Conservation (phyloP, 805 yeast genomes). For the Candida golubevii region DNA sequence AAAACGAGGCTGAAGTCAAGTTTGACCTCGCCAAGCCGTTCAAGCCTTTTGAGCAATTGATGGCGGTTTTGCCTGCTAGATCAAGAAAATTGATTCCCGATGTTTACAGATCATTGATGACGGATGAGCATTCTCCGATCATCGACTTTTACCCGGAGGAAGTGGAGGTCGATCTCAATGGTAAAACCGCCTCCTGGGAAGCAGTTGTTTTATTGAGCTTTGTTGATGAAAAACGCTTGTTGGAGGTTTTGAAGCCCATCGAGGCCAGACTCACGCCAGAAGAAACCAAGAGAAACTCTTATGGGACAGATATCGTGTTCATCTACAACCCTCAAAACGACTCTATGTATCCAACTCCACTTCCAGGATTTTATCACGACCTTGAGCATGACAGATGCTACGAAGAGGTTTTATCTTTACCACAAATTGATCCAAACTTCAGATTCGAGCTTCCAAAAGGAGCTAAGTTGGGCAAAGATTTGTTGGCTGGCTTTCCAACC, state of each 20-base stretch:
- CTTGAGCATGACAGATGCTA: constrained; percentile 75
- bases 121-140: constrained; percentile 80
- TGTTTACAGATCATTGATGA: constrained; percentile 77
- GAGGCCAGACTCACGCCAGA: constrained; percentile 60
- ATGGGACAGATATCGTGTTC: constrained; percentile 68
- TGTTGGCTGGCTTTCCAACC: constrained; percentile 89
- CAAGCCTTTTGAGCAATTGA: constrained; percentile 89
- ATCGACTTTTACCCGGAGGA: constrained; percentile 86
- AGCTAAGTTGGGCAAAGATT: constrained; percentile 63
- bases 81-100: constrained; percentile 75
- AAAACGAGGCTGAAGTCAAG: constrained; percentile 32
- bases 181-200: constrained; percentile 96
- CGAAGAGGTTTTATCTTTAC: constrained; percentile 53
- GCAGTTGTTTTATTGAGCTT: constrained; percentile 91
- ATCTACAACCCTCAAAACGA: constrained; percentile 73
- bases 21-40: constrained; percentile 78
- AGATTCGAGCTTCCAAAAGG: constrained; percentile 60
- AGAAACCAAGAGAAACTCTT: constrained; percentile 68
- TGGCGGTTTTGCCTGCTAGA: constrained; percentile 96
- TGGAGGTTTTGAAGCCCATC: constrained; percentile 66
- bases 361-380: constrained; percentile 73
- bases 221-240: constrained; percentile 77
- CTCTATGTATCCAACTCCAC: constrained; percentile 64
- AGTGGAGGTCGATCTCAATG: constrained; percentile 86
- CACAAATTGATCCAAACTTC: constrained; percentile 41